phyloP scores from a whole-genome alignment of 257 asterid genomes.

The Buddleja alternifolia region DNA sequence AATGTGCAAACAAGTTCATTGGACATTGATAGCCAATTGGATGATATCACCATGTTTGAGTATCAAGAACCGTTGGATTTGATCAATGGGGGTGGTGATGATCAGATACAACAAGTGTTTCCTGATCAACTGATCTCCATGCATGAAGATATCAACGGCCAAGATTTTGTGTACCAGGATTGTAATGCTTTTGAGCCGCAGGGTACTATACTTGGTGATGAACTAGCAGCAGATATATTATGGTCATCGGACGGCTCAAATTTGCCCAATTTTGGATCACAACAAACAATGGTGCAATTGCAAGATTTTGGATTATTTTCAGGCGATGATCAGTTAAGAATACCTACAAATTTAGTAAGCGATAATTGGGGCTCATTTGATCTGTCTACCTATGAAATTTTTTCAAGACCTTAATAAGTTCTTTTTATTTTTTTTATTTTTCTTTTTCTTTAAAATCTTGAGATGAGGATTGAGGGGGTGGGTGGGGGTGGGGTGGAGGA shows the following conservation, averaged over 20 bases:
- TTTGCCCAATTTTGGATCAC: slow-evolving; percentile 40
- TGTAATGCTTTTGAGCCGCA: slow-evolving; percentile 43
- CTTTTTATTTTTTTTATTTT: neutral
- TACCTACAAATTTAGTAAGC: slow-evolving; percentile 36
- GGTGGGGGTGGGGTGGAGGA: slow-evolving; percentile 7
- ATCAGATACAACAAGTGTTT: slow-evolving; percentile 34
- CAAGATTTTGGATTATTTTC: slow-evolving; percentile 64
- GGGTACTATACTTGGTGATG: slow-evolving; percentile 51
- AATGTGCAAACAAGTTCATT: slow-evolving; percentile 33
- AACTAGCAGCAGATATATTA: slow-evolving; percentile 28
- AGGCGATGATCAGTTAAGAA: slow-evolving; percentile 44
- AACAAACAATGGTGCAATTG: slow-evolving; percentile 42
- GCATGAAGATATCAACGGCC: slow-evolving; percentile 35
- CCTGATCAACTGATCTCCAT: slow-evolving; percentile 24
- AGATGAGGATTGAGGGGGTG: neutral
- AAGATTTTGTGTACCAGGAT: slow-evolving; percentile 44
- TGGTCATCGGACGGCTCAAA: slow-evolving; percentile 48
- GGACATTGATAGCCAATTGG: slow-evolving; percentile 39
- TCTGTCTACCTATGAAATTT: slow-evolving; percentile 52
- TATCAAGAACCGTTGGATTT: slow-evolving; percentile 36
- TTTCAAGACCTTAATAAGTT: slow-evolving; percentile 39
- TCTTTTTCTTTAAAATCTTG: neutral
- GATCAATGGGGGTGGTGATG: slow-evolving; percentile 28
- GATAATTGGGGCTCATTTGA: slow-evolving; percentile 69
- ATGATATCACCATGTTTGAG: slow-evolving; percentile 35